Evolutionary conservation across 768 basidiomycete genomes (phyloP).

Genomic region (Lactarius sanguifluus): DNA sequence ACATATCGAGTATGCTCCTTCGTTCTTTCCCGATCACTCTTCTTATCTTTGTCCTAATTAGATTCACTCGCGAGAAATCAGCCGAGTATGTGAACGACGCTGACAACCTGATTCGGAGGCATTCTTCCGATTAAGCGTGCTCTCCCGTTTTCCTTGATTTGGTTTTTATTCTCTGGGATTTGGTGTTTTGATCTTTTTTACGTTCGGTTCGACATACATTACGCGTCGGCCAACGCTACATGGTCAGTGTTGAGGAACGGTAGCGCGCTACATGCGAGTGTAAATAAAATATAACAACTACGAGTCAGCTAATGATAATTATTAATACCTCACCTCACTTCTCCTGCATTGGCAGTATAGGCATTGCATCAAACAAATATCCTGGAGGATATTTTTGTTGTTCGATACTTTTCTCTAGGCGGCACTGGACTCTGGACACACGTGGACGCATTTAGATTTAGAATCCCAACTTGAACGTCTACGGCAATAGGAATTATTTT

Average conservation of each 20-base stretch:
- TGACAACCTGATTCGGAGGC: conserved; percentile 17
- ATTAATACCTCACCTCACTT: conserved; percentile 1
- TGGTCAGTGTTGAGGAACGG: neutral
- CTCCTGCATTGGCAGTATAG: neutral
- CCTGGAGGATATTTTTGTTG: neutral
- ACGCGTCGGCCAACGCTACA: neutral
- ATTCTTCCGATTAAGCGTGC: conserved; percentile 6
- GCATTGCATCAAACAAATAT: neutral
- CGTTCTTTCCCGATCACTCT: conserved; percentile 16
- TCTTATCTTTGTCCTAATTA: neutral
- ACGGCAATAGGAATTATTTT: no score
- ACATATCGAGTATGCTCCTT: conserved; percentile 53
- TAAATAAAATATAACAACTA: no score
- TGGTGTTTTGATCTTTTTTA: neutral
- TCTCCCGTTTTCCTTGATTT: neutral
- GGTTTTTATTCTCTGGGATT: neutral
- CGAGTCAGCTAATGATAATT: conserved; percentile 1
- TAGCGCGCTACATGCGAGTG: no score
- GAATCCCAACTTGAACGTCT: no score
- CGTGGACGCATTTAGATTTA: no score
- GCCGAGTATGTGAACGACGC: conserved; percentile 23
- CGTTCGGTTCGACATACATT: neutral
- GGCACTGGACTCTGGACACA: neutral
- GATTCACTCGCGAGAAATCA: conserved; percentile 23
- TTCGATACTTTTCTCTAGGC: neutral